Evolutionary conservation across 2,329 filamentous ascomycete species (phyloP).

Genomic region (Botrytis paeoniae): DNA sequence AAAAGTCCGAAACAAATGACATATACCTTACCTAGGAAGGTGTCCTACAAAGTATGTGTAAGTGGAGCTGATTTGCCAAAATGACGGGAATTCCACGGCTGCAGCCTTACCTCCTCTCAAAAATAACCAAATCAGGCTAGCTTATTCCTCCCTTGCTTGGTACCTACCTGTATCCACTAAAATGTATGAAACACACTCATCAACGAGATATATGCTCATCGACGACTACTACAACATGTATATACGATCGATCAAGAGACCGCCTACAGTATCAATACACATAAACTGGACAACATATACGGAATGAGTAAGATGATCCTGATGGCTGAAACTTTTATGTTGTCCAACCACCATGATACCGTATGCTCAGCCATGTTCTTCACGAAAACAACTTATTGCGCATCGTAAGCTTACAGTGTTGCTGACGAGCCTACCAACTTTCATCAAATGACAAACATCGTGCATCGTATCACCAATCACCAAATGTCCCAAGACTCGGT

Average conservation of each 20-base stretch:
- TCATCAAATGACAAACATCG: background rate
- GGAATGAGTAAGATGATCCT: background rate
- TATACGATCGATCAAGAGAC: background rate
- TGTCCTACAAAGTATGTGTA: background rate
- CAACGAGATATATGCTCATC: background rate
- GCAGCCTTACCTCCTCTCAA: background rate
- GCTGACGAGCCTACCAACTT: background rate
- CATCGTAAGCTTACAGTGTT: conserved; percentile 7
- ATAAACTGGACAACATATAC: background rate
- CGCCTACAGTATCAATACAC: background rate
- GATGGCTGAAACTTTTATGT: conserved; percentile 2
- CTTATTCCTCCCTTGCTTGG: background rate
- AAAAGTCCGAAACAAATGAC: background rate
- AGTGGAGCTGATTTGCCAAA: background rate
- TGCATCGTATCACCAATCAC: background rate
- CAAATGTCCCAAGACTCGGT: conserved; percentile 1
- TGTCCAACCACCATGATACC: background rate
- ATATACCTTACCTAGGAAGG: background rate
- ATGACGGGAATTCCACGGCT: background rate
- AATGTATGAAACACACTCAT: background rate
- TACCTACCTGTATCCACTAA: background rate
- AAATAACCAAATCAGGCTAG: background rate
- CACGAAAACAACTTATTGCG: background rate
- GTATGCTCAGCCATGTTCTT: background rate
- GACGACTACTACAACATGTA: background rate